A percentile compares a stretch with the other conserved stretches of the same genome.
Evolutionary conservation across 2,329 filamentous ascomycete genomes (phyloP).

Genomic region (Didymellaceae sp.): DNA sequence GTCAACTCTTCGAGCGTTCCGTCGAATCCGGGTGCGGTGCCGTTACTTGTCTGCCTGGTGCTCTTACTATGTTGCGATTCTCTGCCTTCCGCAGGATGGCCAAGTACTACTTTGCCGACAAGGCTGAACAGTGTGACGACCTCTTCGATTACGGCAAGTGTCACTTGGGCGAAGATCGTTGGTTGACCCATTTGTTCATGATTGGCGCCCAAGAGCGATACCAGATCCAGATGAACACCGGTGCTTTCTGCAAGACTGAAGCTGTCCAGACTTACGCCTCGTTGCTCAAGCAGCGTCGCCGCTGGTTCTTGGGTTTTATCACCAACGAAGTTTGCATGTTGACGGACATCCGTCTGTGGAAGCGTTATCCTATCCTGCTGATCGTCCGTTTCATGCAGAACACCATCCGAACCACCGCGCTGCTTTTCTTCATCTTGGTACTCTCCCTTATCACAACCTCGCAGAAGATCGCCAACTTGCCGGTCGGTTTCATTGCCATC

Average conservation of each 20-base stretch:
- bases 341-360: slow-evolving; percentile 92
- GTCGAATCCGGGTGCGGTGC: slow-evolving; percentile 94
- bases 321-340: slow-evolving; percentile 99
- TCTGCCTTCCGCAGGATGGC: slow-evolving; percentile 97
- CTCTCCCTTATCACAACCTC: slow-evolving; percentile 85
- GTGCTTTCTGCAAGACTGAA: slow-evolving; percentile 97
- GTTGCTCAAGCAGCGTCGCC: slow-evolving; percentile 88
- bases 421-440: slow-evolving; percentile 93
- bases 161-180: slow-evolving; percentile 92
- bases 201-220: slow-evolving; percentile 91
- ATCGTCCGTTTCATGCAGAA: slow-evolving; percentile 93
- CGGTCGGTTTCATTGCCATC: slow-evolving; percentile 91
- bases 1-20: slow-evolving; percentile 92
- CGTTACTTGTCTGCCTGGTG: slow-evolving; percentile 92
- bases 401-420: slow-evolving; percentile 90
- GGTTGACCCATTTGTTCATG: slow-evolving; percentile 99
- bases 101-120: slow-evolving; percentile 98
- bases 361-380: slow-evolving; percentile 84
- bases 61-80: slow-evolving; percentile 93
- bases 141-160: slow-evolving; percentile 97
- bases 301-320: slow-evolving; percentile 97
- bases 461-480: slow-evolving; percentile 77
- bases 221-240: slow-evolving; percentile 97
- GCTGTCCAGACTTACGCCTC: slow-evolving; percentile 87
- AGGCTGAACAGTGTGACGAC: slow-evolving; percentile 93